A percentile compares a stretch with the other conserved stretches of the same genome.
Evolutionary conservation across 176 grass and related monocot genomes (phyloP).

Genomic region (Alloteropsis semialata): DNA sequence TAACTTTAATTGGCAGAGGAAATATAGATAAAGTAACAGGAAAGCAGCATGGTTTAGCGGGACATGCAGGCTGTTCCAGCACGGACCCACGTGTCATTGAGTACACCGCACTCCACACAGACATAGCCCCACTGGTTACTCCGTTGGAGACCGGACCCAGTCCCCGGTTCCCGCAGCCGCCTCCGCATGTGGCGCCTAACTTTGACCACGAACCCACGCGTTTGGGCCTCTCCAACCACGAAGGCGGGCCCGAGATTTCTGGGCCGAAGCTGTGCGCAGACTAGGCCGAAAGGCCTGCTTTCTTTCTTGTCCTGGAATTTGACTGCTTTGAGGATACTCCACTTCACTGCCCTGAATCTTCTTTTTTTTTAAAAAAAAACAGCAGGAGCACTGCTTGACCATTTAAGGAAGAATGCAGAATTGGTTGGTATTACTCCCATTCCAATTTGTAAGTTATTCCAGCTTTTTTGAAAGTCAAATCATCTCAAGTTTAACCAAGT

Average conservation of each 20-base stretch:
- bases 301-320: neutral
- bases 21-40: neutral
- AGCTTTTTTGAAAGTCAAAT: too few relatives aligned
- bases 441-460: too few relatives aligned
- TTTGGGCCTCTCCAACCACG: neutral
- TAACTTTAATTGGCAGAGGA: neutral
- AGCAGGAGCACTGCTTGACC: too few relatives aligned
- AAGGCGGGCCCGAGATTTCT: neutral
- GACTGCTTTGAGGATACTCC: too few relatives aligned
- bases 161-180: neutral
- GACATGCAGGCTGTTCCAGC: neutral
- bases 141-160: neutral
- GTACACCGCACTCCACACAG: neutral
- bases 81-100: slow-evolving; percentile 14
- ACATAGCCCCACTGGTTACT: neutral
- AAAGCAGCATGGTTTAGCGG: neutral
- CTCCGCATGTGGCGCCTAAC: neutral
- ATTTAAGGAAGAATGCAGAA: too few relatives aligned
- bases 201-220: neutral
- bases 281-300: neutral
- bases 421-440: too few relatives aligned
- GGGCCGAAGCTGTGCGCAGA: neutral
- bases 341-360: too few relatives aligned
- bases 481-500: too few relatives aligned
- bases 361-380: too few relatives aligned